These are phyloP conservation scores for Dacryopinax spathularia DNA, from an alignment of 768 basidiomycete species.

Conservation along the genomic window DNA sequence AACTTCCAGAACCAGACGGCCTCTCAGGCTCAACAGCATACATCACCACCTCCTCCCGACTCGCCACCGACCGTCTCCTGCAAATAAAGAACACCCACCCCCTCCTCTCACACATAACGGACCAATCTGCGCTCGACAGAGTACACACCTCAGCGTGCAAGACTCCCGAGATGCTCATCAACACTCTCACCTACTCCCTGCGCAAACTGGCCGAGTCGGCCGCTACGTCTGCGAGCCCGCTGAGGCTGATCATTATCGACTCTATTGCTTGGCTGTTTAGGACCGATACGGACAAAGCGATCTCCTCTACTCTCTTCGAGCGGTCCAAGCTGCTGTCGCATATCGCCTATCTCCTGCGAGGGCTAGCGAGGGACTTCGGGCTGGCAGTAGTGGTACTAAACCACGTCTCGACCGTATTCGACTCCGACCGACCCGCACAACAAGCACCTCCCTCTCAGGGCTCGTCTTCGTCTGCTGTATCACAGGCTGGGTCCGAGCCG, in stretches of 20 bases:
- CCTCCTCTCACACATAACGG: conserved; percentile 27
- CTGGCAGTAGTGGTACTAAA: conserved; percentile 76
- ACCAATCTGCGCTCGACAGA: conserved; percentile 34
- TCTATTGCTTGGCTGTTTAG: conserved; percentile 78
- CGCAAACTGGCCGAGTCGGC: conserved; percentile 21
- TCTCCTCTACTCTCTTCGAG: conserved; percentile 48
- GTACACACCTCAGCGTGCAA: conserved; percentile 50
- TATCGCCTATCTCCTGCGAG: conserved; percentile 56
- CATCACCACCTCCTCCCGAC: conserved; percentile 53
- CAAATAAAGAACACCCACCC: conserved; percentile 47
- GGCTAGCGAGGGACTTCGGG: conserved; percentile 45
- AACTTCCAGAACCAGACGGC: conserved; percentile 46
- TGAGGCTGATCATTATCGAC: conserved; percentile 75
- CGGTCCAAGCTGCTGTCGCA: conserved; percentile 56
- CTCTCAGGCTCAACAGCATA: conserved; percentile 58
- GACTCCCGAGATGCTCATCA: conserved; percentile 35
- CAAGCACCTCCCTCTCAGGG: conserved; percentile 12
- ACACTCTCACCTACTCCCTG: conserved; percentile 41
- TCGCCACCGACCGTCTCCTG: conserved; percentile 53
- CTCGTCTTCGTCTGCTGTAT: conserved; percentile 7
- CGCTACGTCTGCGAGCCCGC: conserved; percentile 31
- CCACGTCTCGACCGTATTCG: conserved; percentile 73
- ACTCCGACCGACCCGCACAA: conserved; percentile 13
- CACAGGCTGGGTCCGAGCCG: conserved; percentile 16
- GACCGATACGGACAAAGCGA: conserved; percentile 37